Conservation (phyloP, 192 early-diverging fungal species). For the Coemansia sp. region DNA sequence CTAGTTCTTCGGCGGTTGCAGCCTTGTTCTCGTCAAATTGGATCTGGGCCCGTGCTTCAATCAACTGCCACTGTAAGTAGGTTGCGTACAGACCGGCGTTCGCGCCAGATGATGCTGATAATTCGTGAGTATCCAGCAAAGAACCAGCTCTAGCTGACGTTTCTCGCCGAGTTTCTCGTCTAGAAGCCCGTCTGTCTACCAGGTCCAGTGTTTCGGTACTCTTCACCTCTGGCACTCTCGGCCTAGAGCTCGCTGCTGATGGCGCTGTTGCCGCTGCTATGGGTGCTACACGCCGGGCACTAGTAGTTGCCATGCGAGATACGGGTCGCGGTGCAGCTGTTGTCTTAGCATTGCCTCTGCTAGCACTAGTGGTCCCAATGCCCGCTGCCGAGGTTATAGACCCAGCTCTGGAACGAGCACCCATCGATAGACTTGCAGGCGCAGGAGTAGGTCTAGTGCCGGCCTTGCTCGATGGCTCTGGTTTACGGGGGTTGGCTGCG, state of each 20-base stretch:
- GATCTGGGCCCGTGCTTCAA: constrained; percentile 42
- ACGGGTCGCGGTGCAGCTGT: not conserved
- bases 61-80: constrained; percentile 43
- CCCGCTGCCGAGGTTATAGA: not conserved
- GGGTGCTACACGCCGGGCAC: not conserved
- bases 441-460: not conserved
- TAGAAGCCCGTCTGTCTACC: not conserved
- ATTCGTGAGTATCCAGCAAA: not conserved
- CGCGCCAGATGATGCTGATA: not conserved
- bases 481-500: constrained; percentile 1
- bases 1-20: constrained; percentile 24
- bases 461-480: not conserved
- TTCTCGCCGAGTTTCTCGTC: constrained; percentile 9
- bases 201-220: not conserved
- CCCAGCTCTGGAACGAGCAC: constrained; percentile 1
- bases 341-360: not conserved
- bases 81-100: constrained; percentile 6
- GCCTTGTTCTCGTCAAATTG: constrained; percentile 38
- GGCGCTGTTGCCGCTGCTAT: not conserved
- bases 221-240: not conserved
- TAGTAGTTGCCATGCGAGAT: not conserved
- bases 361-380: not conserved
- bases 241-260: not conserved
- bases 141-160: not conserved
- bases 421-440: not conserved